A percentile compares a stretch with the other conserved stretches of the same genome.
Conservation (phyloP, 148 eudicot genomes). For the Cornus florida region DNA sequence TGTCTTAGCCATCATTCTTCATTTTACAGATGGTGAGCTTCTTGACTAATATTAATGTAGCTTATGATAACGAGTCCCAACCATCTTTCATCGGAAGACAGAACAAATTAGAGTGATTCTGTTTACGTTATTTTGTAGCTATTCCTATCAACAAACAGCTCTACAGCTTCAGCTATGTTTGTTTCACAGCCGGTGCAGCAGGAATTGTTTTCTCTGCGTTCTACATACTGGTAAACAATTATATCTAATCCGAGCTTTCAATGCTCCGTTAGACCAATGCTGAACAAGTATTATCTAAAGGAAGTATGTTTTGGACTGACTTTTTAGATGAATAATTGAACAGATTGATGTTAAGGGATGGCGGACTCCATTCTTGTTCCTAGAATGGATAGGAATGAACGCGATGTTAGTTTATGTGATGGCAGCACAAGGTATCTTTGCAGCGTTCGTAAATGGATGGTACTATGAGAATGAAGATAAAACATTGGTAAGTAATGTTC, state of each 20-base stretch:
- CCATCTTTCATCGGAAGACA: not conserved
- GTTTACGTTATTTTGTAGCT: slow-evolving; percentile 24
- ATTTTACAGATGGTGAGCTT: slow-evolving; percentile 50
- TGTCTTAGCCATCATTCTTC: slow-evolving; percentile 40
- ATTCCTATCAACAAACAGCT: slow-evolving; percentile 62
- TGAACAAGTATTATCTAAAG: not conserved
- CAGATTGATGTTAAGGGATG: slow-evolving; percentile 59
- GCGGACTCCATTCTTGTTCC: slow-evolving; percentile 44
- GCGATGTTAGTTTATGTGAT: slow-evolving; percentile 57
- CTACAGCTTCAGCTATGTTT: slow-evolving; percentile 57
- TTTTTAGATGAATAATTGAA: not conserved
- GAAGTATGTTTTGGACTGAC: not conserved
- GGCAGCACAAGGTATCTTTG: slow-evolving; percentile 52
- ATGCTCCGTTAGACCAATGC: not conserved
- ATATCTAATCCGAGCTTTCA: not conserved
- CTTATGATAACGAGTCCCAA: not conserved
- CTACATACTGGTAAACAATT: slow-evolving; percentile 37
- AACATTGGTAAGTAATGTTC: slow-evolving; percentile 33
- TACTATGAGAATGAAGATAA: slow-evolving; percentile 33
- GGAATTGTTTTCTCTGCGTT: slow-evolving; percentile 50
- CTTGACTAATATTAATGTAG: not conserved
- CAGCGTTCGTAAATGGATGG: slow-evolving; percentile 56
- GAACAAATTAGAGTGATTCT: not conserved
- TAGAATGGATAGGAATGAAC: slow-evolving; percentile 60
- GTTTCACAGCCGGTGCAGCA: slow-evolving; percentile 58